These are phyloP conservation scores for Phialophora macrospora DNA, from an alignment of 2,329 filamentous ascomycete species.

Conservation along the genomic window DNA sequence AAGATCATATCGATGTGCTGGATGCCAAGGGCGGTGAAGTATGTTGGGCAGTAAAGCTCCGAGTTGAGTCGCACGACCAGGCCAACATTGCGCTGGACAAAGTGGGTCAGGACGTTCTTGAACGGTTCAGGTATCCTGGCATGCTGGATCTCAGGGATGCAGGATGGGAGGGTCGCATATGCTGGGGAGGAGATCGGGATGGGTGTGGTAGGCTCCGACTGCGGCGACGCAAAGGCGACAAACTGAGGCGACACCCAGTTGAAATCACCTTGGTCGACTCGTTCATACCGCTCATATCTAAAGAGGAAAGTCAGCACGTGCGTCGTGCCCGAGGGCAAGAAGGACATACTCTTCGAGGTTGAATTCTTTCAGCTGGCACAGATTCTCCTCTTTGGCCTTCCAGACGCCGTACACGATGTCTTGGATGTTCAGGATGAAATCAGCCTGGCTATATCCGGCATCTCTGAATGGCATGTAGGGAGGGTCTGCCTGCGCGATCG, in stretches of 20 bases:
- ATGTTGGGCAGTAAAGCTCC: constrained; percentile 92
- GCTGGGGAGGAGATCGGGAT: constrained; percentile 74
- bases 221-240: constrained; percentile 93
- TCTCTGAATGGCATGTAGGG: constrained; percentile 99
- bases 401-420: constrained; percentile 98
- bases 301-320: constrained; percentile 8
- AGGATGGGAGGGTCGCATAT: constrained; percentile 75
- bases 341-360: constrained; percentile 78
- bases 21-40: constrained; percentile 93
- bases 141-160: constrained; percentile 71
- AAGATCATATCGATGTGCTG: constrained; percentile 99
- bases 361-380: constrained; percentile 90
- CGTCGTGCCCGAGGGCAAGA: background rate
- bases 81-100: constrained; percentile 83
- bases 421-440: constrained; percentile 93
- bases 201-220: constrained; percentile 75
- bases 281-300: constrained; percentile 88
- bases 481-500: constrained; percentile 94
- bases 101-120: constrained; percentile 94
- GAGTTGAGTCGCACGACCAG: constrained; percentile 95
- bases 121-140: constrained; percentile 80
- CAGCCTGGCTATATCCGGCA: constrained; percentile 96
- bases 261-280: constrained; percentile 98
- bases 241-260: constrained; percentile 98
- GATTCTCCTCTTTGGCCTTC: constrained; percentile 95